Percentiles rank a stretch among this genome's conserved stretches.
phyloP scores from a whole-genome alignment of 2,329 filamentous ascomycete species.

The Penicillium sp. region DNA sequence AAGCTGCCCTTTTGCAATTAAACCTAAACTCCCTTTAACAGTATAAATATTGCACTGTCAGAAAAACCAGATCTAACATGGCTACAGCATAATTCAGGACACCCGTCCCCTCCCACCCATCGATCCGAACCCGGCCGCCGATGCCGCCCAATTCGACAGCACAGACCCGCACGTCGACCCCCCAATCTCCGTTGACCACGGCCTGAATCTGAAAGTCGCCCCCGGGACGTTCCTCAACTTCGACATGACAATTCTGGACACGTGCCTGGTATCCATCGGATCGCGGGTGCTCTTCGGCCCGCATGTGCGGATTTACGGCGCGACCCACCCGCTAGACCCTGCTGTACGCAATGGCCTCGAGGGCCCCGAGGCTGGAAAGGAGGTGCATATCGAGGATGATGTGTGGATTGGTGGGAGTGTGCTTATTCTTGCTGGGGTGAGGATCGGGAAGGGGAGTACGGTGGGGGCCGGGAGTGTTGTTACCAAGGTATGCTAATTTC shows the following conservation, averaged over 20 bases:
- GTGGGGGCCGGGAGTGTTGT: constrained; percentile 49
- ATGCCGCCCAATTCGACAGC: constrained; percentile 29
- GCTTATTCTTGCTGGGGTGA: constrained; percentile 49
- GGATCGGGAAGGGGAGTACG: constrained; percentile 47
- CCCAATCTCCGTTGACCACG: constrained; percentile 68
- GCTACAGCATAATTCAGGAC: constrained; percentile 30
- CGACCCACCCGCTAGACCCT: constrained; percentile 59
- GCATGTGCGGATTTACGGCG: constrained; percentile 57
- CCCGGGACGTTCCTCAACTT: constrained; percentile 53
- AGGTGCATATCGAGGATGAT: constrained; percentile 54
- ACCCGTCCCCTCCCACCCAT: constrained; percentile 30
- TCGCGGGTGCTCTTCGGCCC: constrained; percentile 59
- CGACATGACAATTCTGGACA: constrained; percentile 58
- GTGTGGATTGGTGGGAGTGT: constrained; percentile 58
- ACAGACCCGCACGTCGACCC: constrained; percentile 63
- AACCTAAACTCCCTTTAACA: not conserved
- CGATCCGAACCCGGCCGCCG: constrained; percentile 24
- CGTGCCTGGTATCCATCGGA: constrained; percentile 58
- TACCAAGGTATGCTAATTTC: constrained; percentile 24
- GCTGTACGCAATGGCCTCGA: constrained; percentile 51
- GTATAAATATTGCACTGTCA: not conserved
- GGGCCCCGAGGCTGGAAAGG: constrained; percentile 56
- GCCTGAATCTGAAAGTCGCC: constrained; percentile 67
- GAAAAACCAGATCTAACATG: not conserved
- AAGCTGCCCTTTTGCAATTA: constrained; percentile 2